A percentile compares a stretch with the other conserved stretches of the same genome.
Conservation (phyloP, 2,329 filamentous ascomycete genomes). For the Diaporthe sp. region DNA sequence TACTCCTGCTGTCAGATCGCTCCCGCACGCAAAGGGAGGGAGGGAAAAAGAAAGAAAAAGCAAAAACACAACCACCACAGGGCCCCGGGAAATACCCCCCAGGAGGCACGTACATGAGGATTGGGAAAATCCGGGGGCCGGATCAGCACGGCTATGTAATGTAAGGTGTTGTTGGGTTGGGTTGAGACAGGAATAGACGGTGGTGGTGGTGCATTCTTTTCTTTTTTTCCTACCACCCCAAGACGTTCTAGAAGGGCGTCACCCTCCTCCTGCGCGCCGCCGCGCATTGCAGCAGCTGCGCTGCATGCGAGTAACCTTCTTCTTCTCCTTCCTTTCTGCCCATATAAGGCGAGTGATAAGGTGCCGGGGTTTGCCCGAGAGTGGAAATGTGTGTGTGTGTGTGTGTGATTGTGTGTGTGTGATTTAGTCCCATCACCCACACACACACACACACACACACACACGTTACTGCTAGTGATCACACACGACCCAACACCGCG, state of each 20-base stretch:
- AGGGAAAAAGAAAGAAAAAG: neutral
- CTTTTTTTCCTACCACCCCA: neutral
- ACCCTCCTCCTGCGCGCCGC: neutral
- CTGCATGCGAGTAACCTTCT: neutral
- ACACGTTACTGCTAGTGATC: neutral
- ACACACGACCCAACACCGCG: neutral
- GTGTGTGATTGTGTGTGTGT: neutral
- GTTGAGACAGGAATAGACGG: neutral
- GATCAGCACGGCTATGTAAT: constrained; percentile 7
- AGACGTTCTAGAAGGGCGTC: constrained; percentile 31
- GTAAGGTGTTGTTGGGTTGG: neutral
- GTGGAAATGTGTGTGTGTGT: neutral
- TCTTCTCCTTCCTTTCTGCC: constrained; percentile 1
- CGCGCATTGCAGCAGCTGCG: constrained; percentile 1
- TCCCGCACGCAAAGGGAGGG: neutral
- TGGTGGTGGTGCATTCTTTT: neutral
- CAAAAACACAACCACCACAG: constrained; percentile 16
- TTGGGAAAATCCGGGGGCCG: constrained; percentile 23
- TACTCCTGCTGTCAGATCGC: neutral
- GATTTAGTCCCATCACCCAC: neutral
- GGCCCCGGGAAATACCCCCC: no score
- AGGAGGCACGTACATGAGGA: neutral
- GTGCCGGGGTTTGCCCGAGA: constrained; percentile 20
- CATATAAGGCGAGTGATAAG: constrained; percentile 2
- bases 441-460: neutral